These are phyloP conservation scores for Rhizophora apiculata DNA, from an alignment of 345 rosid species.

Conservation along the genomic window DNA sequence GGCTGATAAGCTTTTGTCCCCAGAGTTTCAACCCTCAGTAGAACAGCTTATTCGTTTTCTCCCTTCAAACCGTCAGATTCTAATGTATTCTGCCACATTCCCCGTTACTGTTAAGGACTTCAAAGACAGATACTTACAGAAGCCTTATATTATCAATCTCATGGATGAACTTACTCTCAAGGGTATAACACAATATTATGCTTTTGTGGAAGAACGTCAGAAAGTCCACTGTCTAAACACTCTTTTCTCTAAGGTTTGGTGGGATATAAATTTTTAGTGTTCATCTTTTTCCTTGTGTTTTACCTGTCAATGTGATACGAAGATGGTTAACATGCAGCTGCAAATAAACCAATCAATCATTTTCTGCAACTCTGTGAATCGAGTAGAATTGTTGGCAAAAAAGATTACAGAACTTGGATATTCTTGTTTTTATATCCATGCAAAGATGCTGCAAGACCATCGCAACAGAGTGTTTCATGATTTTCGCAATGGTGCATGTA, in stretches of 20 bases:
- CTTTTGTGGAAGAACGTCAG: constrained; percentile 99
- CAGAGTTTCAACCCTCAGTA: constrained; percentile 94
- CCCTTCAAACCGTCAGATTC: constrained; percentile 74
- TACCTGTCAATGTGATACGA: constrained; percentile 8
- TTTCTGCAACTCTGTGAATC: constrained; percentile 98
- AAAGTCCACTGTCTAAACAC: constrained; percentile 99
- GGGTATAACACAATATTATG: constrained; percentile 96
- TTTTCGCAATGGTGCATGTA: constrained; percentile 99
- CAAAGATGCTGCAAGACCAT: constrained; percentile 99
- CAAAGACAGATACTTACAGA: constrained; percentile 80
- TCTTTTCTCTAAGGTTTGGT: constrained; percentile 91
- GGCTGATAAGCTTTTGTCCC: constrained; percentile 99
- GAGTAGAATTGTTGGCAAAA: constrained; percentile 95
- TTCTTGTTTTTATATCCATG: constrained; percentile 97
- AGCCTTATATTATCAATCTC: constrained; percentile 89
- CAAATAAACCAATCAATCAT: constrained; percentile 99
- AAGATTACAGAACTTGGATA: constrained; percentile 99
- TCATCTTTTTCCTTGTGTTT: not conserved
- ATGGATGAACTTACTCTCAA: constrained; percentile 98
- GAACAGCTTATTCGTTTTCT: constrained; percentile 91
- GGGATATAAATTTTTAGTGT: constrained; percentile 6
- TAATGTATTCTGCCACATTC: constrained; percentile 98
- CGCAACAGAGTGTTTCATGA: constrained; percentile 99
- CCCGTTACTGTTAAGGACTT: constrained; percentile 99
- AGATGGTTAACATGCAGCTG: constrained; percentile 52